phyloP scores from a whole-genome alignment of 495 filamentous ascomycete genomes.

The Eremomyces bilateralis region DNA sequence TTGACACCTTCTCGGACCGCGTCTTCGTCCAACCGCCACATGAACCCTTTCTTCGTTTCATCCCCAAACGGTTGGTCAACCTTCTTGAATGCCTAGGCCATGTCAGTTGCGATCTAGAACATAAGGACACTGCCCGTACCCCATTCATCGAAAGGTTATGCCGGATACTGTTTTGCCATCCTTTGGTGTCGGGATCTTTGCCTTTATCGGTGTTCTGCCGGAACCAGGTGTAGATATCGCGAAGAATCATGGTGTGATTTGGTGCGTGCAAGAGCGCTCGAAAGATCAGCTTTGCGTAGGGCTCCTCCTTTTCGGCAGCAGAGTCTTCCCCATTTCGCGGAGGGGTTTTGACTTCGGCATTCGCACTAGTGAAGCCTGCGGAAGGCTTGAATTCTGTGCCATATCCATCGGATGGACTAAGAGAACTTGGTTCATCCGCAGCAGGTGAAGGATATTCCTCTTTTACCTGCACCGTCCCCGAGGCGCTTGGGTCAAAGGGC shows the following conservation, averaged over 20 bases:
- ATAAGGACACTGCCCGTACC: constrained; percentile 28
- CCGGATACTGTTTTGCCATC: constrained; percentile 93
- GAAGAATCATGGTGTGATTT: constrained; percentile 47
- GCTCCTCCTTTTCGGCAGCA: constrained; percentile 23
- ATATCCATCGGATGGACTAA: too few relatives aligned
- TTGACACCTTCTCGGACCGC: constrained; percentile 40
- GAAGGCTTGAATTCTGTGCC: too few relatives aligned
- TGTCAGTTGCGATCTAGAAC: constrained; percentile 8
- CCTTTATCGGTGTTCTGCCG: constrained; percentile 57
- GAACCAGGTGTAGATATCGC: constrained; percentile 86
- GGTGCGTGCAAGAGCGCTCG: constrained; percentile 44
- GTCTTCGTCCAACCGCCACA: constrained; percentile 45
- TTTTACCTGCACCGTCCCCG: too few relatives aligned
- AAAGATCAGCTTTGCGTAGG: constrained; percentile 73
- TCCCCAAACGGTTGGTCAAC: constrained; percentile 25
- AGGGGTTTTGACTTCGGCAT: too few relatives aligned
- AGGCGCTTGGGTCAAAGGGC: too few relatives aligned
- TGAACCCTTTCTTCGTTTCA: constrained; percentile 33
- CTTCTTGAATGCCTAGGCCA: constrained; percentile 40
- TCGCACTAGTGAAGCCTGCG: too few relatives aligned
- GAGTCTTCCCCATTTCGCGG: too few relatives aligned
- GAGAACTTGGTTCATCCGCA: too few relatives aligned
- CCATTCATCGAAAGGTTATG: constrained; percentile 96
- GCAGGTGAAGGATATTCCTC: too few relatives aligned
- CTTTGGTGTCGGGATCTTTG: constrained; percentile 31